phyloP scores from a whole-genome alignment of 78 protist genomes.

The Planoprotostelium fungivorum region DNA sequence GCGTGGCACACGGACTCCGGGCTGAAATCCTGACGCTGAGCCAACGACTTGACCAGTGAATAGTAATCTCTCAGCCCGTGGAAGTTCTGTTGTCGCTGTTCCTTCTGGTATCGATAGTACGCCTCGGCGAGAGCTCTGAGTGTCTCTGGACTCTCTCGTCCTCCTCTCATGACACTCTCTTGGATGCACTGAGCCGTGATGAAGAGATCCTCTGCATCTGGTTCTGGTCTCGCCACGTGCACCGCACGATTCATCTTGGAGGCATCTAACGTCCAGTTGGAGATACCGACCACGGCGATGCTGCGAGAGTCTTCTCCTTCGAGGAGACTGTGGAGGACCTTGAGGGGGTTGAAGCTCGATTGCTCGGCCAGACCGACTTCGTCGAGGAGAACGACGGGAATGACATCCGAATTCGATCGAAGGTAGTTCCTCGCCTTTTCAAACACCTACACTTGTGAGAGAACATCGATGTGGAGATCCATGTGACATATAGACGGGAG shows the following conservation, averaged over 20 bases:
- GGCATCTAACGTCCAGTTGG: conserved; percentile 75
- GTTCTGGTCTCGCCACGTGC: conserved; percentile 20
- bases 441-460: neutral
- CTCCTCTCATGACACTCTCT: no score
- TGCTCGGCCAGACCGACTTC: conserved; percentile 74
- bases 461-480: no score
- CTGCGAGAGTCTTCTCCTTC: neutral
- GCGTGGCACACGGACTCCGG: no score
- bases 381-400: conserved; percentile 59
- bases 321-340: conserved; percentile 65
- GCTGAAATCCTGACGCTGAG: no score
- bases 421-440: neutral
- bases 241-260: conserved; percentile 68
- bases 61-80: no score
- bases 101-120: no score
- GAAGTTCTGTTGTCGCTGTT: no score
- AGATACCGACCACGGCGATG: conserved; percentile 64
- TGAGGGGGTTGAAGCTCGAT: conserved; percentile 60
- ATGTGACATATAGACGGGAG: no score
- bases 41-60: no score
- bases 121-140: no score
- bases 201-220: conserved; percentile 29
- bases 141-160: no score
- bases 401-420: neutral
- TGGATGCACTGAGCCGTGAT: no score